phyloP scores from a whole-genome alignment of 2,329 filamentous ascomycete species.

The Colletotrichum horii region DNA sequence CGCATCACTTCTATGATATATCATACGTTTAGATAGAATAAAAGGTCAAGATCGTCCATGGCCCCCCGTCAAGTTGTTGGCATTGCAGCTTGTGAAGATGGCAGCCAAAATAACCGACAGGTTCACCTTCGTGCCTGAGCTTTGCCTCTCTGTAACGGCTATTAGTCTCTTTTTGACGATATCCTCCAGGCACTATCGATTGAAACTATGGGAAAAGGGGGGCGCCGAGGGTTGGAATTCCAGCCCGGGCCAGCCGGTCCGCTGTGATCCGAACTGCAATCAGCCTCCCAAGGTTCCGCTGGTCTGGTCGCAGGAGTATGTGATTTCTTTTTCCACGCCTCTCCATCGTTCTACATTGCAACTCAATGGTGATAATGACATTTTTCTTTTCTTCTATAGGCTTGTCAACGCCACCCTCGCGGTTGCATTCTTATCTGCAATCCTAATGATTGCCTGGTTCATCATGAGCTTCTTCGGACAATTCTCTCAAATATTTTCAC shows the following conservation, averaged over 20 bases:
- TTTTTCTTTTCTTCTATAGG: slow-evolving; percentile 12
- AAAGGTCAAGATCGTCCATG: neutral
- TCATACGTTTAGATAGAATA: neutral
- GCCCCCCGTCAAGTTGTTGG: neutral
- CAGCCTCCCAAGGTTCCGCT: slow-evolving; percentile 31
- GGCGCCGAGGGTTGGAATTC: slow-evolving; percentile 33
- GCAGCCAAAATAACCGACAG: neutral
- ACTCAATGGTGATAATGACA: neutral
- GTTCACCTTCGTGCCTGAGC: slow-evolving; percentile 22
- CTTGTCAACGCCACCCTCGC: slow-evolving; percentile 32
- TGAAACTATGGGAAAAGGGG: slow-evolving; percentile 30
- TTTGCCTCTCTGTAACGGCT: slow-evolving; percentile 10
- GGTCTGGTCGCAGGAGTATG: slow-evolving; percentile 31
- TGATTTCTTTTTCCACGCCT: neutral
- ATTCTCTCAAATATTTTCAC: slow-evolving; percentile 24
- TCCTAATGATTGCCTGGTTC: slow-evolving; percentile 29
- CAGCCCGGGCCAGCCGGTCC: slow-evolving; percentile 30
- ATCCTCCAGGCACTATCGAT: slow-evolving; percentile 25
- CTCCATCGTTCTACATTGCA: neutral
- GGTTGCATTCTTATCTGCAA: slow-evolving; percentile 30
- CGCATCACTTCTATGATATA: neutral
- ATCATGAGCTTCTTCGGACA: slow-evolving; percentile 23
- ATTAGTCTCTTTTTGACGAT: slow-evolving; percentile 25
- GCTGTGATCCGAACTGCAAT: slow-evolving; percentile 32
- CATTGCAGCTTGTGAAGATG: neutral